These are phyloP conservation scores for Ceratocystis cacaofunesta DNA, from an alignment of 2,329 filamentous ascomycete genomes.

Conservation along the genomic window DNA sequence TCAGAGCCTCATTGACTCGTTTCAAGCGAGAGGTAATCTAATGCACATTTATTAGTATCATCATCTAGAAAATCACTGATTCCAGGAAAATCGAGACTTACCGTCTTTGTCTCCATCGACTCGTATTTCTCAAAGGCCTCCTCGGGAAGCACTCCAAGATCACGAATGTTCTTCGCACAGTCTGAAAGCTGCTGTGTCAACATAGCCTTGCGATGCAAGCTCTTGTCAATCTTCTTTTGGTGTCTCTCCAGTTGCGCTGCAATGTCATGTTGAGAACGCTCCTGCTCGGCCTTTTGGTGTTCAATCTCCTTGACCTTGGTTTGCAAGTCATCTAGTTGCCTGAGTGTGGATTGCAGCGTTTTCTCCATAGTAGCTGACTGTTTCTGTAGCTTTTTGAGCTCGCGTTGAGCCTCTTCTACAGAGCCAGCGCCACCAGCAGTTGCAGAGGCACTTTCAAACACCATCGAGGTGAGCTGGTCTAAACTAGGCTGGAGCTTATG, in stretches of 20 bases:
- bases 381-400: conserved; percentile 64
- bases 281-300: conserved; percentile 43
- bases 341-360: conserved; percentile 61
- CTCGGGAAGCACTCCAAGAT: conserved; percentile 82
- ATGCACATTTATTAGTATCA: neutral
- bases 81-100: conserved; percentile 28
- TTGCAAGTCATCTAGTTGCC: conserved; percentile 43
- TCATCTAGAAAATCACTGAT: neutral
- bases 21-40: conserved; percentile 56
- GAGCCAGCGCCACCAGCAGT: conserved; percentile 30
- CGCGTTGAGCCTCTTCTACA: conserved; percentile 63
- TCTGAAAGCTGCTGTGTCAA: conserved; percentile 64
- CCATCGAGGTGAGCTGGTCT: conserved; percentile 68
- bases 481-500: conserved; percentile 77
- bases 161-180: conserved; percentile 75
- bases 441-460: conserved; percentile 44
- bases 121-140: conserved; percentile 88
- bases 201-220: conserved; percentile 72
- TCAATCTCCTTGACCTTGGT: conserved; percentile 42
- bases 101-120: conserved; percentile 61
- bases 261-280: conserved; percentile 60
- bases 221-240: conserved; percentile 83
- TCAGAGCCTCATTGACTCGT: conserved; percentile 81
- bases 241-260: conserved; percentile 66
- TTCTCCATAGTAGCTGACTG: conserved; percentile 50